Evolutionary conservation across 805 yeast species (phyloP).

Genomic region (Sugiyamaella marilandica): DNA sequence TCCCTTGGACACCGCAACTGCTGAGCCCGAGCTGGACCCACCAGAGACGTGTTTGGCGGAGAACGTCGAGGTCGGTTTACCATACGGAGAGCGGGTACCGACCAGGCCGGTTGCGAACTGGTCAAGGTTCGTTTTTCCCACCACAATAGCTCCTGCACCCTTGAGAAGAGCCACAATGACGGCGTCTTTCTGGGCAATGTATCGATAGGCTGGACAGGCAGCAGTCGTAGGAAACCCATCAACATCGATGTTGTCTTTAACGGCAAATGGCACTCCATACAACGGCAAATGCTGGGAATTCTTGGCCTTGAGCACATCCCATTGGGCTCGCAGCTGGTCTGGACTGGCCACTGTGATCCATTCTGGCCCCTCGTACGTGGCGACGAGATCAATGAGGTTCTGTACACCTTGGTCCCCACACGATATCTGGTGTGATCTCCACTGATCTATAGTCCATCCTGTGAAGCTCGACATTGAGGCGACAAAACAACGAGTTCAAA

Average conservation of each 20-base stretch:
- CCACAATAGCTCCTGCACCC: conserved; percentile 85
- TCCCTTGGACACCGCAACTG: conserved; percentile 85
- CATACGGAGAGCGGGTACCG: conserved; percentile 93
- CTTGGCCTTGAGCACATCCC: conserved; percentile 49
- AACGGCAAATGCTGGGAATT: conserved; percentile 42
- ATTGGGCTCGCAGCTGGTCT: conserved; percentile 66
- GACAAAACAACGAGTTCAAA: neutral
- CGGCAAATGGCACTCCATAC: conserved; percentile 92
- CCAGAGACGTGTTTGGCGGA: conserved; percentile 78
- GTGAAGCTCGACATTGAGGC: neutral
- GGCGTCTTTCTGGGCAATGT: conserved; percentile 66
- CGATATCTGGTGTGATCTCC: conserved; percentile 67
- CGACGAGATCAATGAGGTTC: conserved; percentile 39
- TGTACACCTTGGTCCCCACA: conserved; percentile 53
- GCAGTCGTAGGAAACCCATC: conserved; percentile 82
- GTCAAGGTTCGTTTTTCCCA: conserved; percentile 93
- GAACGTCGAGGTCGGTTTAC: conserved; percentile 79
- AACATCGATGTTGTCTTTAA: conserved; percentile 92
- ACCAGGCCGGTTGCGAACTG: conserved; percentile 98
- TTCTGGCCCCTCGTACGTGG: conserved; percentile 61
- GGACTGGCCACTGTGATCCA: conserved; percentile 79
- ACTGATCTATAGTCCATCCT: conserved; percentile 81
- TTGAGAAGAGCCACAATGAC: conserved; percentile 68
- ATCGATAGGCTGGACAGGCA: conserved; percentile 84
- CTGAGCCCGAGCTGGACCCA: conserved; percentile 96